These are phyloP conservation scores for Cubamyces sp. DNA, from an alignment of 768 basidiomycete genomes.

Conservation along the genomic window DNA sequence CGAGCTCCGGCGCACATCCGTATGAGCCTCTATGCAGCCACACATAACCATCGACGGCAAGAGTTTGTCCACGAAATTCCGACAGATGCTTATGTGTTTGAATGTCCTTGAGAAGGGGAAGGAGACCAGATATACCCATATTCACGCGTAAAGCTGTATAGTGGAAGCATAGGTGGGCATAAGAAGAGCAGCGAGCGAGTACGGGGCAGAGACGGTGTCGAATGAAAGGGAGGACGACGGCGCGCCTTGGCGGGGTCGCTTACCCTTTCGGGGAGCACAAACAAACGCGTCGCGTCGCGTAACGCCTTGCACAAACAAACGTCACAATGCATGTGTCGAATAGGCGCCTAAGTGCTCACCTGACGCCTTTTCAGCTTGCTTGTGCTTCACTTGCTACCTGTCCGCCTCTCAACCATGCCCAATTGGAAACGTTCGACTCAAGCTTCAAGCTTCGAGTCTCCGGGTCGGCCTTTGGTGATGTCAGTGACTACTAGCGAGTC, in stretches of 20 bases:
- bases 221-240: background rate
- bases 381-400: too few species aligned
- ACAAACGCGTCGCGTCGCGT: slow-evolving; percentile 29
- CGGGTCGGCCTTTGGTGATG: too few species aligned
- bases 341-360: too few species aligned
- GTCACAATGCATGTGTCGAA: slow-evolving; percentile 1
- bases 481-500: too few species aligned
- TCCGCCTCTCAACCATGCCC: too few species aligned
- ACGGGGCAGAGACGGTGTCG: background rate
- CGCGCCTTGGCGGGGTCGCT: slow-evolving; percentile 7
- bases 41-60: slow-evolving; percentile 95
- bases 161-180: background rate
- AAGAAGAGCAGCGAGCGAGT: background rate
- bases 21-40: slow-evolving; percentile 91
- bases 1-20: slow-evolving; percentile 88
- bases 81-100: slow-evolving; percentile 78
- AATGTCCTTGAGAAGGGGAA: slow-evolving; percentile 90
- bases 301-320: slow-evolving; percentile 12
- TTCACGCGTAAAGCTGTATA: slow-evolving; percentile 8
- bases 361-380: too few species aligned
- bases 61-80: slow-evolving; percentile 80
- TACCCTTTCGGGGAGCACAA: slow-evolving; percentile 6
- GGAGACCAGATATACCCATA: slow-evolving; percentile 93
- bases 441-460: too few species aligned
- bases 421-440: too few species aligned